Conservation (phyloP, 2,329 filamentous ascomycete species). For the Cercospora brassicicola region DNA sequence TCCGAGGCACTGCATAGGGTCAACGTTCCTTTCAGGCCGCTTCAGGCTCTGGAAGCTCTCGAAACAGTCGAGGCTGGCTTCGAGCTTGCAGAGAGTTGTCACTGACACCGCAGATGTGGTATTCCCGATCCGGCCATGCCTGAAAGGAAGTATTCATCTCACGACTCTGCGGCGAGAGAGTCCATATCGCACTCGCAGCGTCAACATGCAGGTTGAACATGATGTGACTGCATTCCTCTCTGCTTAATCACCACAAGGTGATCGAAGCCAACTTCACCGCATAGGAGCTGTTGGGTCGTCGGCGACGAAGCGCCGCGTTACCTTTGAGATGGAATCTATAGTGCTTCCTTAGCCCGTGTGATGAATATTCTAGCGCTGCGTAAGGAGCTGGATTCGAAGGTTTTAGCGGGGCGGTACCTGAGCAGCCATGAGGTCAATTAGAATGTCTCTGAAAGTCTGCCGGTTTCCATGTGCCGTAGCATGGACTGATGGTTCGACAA, state of each 20-base stretch:
- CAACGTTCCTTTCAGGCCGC: neutral
- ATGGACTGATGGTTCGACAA: neutral
- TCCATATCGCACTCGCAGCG: neutral
- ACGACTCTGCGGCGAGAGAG: neutral
- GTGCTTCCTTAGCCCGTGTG: neutral
- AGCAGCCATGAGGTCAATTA: neutral
- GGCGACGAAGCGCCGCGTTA: neutral
- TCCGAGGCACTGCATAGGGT: neutral
- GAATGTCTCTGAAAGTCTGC: neutral
- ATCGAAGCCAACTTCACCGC: neutral
- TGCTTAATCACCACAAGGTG: neutral
- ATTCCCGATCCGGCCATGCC: neutral
- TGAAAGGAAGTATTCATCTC: neutral
- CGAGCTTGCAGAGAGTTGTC: neutral
- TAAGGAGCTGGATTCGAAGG: neutral
- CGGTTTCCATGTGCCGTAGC: neutral
- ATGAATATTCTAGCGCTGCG: neutral
- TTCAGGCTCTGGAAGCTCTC: neutral
- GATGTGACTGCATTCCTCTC: neutral
- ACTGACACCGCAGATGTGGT: neutral
- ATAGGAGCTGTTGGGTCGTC: neutral
- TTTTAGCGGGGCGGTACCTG: neutral
- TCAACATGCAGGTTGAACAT: neutral
- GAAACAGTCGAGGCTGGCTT: neutral
- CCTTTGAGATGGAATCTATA: neutral